These are phyloP conservation scores for Crithidia expoeki DNA, from an alignment of 208 protist species.

Conservation along the genomic window DNA sequence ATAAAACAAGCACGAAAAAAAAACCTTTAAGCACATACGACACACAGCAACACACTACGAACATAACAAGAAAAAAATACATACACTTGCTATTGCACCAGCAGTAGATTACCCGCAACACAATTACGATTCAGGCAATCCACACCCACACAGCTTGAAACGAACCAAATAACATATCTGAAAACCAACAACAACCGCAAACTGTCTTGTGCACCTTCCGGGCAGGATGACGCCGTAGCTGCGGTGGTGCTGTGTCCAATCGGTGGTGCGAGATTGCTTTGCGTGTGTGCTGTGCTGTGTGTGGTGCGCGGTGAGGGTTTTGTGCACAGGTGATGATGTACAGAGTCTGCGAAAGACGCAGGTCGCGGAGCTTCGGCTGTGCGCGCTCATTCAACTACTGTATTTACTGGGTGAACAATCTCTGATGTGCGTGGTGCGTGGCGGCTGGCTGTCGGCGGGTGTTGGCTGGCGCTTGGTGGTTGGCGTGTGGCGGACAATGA, in stretches of 20 bases:
- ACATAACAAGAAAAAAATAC: no score
- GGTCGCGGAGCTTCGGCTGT: slow-evolving; percentile 23
- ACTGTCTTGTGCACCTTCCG: neutral
- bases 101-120: no score
- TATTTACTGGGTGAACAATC: slow-evolving; percentile 46
- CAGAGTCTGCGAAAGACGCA: slow-evolving; percentile 32
- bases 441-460: neutral
- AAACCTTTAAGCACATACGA: no score
- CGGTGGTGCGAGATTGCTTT: slow-evolving; percentile 13
- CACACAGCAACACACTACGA: no score
- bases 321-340: slow-evolving; percentile 32
- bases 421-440: slow-evolving; percentile 26
- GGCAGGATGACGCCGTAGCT: slow-evolving; percentile 15
- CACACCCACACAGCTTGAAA: no score
- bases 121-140: no score
- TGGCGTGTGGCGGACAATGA: slow-evolving; percentile 22
- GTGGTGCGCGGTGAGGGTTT: neutral
- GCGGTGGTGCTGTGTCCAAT: slow-evolving; percentile 19
- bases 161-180: no score
- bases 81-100: no score
- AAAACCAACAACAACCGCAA: no score
- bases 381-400: slow-evolving; percentile 23
- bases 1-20: no score
- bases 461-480: neutral
- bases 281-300: slow-evolving; percentile 9